Evolutionary conservation across 768 basidiomycete species (phyloP), one percentile per base, ranked within the genome.

Genomic region (Hemileccinum impolitum): DNA sequence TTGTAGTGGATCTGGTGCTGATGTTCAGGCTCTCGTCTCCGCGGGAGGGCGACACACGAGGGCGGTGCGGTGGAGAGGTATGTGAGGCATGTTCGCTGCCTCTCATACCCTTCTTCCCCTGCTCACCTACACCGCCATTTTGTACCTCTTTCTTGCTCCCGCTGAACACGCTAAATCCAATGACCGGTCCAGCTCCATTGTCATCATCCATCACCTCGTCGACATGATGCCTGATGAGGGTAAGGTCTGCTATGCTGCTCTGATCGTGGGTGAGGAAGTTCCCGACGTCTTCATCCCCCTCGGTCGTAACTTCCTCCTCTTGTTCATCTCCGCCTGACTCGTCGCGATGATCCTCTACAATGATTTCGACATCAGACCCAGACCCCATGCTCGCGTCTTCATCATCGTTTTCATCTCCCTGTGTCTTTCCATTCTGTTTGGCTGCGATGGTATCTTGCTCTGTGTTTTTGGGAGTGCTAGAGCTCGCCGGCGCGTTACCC

Each of bases 331-430:
- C 35, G 0, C 38, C 13, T 3, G 39, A 48, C 21, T 43, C 52
- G 9, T 36, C 26, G 10, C 32, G 45, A 35, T 15, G 39, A n/a
- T 45, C 42, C 8, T 43, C 51, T 44, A 58, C 39, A 21, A 46
- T 11, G 36, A 53, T 36, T 32, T 58, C 61, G 13, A 38, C 40
- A 32, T 65, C 61, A 10, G 54, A 64, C 11, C 40, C 18, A 19
- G 52, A 54, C 10, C 34, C 35, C 61, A 63, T 63, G 43, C 54
- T 54, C 30, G 59, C 56, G 18, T 63, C 61, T n/a, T 54, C 62
- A 3, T 36, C 48, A 15, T 37, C 42, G 12, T 11, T 36, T 23
- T 56, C 45, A 4, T n/a, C 40, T 19, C 32, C 14, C 3, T 39
- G 48, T 13, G 45, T 30, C 7, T 48, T 48, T 40, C 54, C 47